A percentile compares a stretch with the other conserved stretches of the same genome.
Conservation (phyloP, 805 yeast species). For the Saccharomycopsis schoenii region DNA sequence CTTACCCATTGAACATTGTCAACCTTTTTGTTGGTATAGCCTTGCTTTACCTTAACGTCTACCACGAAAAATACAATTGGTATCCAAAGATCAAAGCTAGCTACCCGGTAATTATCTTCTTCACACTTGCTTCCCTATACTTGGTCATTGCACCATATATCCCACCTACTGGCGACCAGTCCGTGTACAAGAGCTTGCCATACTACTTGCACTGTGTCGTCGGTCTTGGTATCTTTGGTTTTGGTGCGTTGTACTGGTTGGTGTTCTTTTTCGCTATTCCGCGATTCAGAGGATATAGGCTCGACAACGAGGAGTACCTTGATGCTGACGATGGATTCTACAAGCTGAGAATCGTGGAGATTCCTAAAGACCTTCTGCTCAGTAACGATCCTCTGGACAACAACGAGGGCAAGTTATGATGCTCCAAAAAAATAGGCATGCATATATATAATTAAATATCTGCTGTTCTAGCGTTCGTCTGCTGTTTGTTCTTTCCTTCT, state of each 20-base stretch:
- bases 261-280: constrained; percentile 56
- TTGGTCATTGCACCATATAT: constrained; percentile 69
- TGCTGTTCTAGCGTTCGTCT: no score
- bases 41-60: constrained; percentile 46
- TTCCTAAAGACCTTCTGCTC: not conserved
- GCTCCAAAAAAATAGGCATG: no score
- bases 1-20: constrained; percentile 74
- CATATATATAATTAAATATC: no score
- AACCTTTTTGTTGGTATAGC: constrained; percentile 58
- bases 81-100: constrained; percentile 63
- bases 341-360: constrained; percentile 44
- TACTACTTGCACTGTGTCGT: constrained; percentile 75
- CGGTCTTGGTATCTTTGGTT: constrained; percentile 64
- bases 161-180: constrained; percentile 59
- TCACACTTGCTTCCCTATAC: constrained; percentile 54
- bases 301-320: constrained; percentile 43
- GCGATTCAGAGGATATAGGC: constrained; percentile 38
- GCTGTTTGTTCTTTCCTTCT: no score
- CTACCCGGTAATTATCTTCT: constrained; percentile 52
- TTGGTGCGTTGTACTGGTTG: constrained; percentile 60
- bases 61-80: constrained; percentile 42
- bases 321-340: constrained; percentile 63
- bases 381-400: no score
- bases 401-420: no score
- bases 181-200: constrained; percentile 61